Base-by-base conservation (phyloP, 495 filamentous ascomycete genomes). In the Podospora appendiculata region DNA sequence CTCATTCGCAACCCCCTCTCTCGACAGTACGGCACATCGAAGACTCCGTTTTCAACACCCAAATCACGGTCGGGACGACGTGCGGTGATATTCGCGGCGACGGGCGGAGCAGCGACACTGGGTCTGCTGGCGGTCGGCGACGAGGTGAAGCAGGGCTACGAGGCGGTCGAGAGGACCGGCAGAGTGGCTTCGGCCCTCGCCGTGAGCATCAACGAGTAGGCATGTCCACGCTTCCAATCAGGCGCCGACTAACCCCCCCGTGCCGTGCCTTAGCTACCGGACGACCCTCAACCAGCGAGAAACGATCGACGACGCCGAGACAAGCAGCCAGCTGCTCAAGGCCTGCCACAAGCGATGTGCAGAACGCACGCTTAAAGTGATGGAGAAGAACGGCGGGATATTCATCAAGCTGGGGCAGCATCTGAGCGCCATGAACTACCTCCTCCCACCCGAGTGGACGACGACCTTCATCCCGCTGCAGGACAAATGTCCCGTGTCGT, bases 391-490 rank as follows among this genome's bases (percentile, higher is more conserved):
- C 70, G 93, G 93, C 38, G 95, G 91, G 6, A 90, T 99, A 59
- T 99, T 97, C 59, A 97, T 99, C 62, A 99, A 99, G 67, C 70
- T 99, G 25, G 93, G 93, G 18, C 93, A 99, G 58, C 93, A 99
- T 72, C 69, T 99, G 78, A 93, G 87, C 63, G 93, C 90, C 55
- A 90, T 99, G 89, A 90, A 90, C 60, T 99, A 99, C 64, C 77
- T 99, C 10, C 81, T 99, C 6, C 93, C 94, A 2, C 64, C 76
- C 16, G 93, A 99, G 72, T 99, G 94, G 94, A 96, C 90, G 36
- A 84, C 84, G 25, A 96, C 92, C 3, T 97, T 99, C 65, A 85
- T 97, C 59, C 93, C 94, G 4, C 79, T 99, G 5, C 93, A 99
- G 69, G 94, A 99, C 71, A 83, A 85, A 64, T 99, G 93, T 63